Evolutionary conservation across 1,284 basidiomycete species (phyloP).

Genomic region (Fomitopsis betulina): DNA sequence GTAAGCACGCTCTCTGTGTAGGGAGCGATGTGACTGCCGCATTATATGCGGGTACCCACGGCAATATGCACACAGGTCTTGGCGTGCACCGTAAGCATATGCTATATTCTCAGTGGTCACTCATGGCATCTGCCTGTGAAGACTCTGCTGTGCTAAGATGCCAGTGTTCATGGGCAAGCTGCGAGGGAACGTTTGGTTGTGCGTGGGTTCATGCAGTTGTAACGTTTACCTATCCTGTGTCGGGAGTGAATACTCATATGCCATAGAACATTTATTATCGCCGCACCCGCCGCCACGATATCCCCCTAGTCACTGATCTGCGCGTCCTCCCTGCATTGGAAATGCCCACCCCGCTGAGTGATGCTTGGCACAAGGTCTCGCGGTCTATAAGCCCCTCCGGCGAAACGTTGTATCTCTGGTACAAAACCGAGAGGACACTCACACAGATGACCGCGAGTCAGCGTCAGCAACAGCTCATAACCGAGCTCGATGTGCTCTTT

Average conservation of each 20-base stretch:
- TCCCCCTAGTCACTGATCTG: constrained; percentile 64
- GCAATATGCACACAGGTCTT: too few species aligned
- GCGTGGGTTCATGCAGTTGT: not conserved
- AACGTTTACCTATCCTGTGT: not conserved
- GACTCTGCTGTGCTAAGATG: too few species aligned
- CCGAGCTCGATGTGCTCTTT: constrained; percentile 84
- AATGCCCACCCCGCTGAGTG: constrained; percentile 38
- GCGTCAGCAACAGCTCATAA: constrained; percentile 60
- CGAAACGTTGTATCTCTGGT: constrained; percentile 63
- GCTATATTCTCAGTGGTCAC: too few species aligned
- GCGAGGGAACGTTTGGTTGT: not conserved
- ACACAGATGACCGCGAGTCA: constrained; percentile 55
- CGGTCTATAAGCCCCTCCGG: constrained; percentile 21
- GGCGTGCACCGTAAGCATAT: too few species aligned
- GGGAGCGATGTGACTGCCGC: not conserved
- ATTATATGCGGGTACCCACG: too few species aligned
- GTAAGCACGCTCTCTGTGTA: constrained; percentile 5
- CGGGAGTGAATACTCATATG: not conserved
- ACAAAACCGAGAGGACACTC: constrained; percentile 60
- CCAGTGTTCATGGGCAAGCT: too few species aligned
- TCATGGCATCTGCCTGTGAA: too few species aligned
- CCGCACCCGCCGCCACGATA: constrained; percentile 74
- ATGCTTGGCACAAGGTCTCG: constrained; percentile 55
- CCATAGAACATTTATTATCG: constrained; percentile 76
- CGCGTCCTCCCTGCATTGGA: constrained; percentile 48